These are phyloP conservation scores for Crithidia mellificae DNA, from an alignment of 208 protist genomes.

Conservation along the genomic window DNA sequence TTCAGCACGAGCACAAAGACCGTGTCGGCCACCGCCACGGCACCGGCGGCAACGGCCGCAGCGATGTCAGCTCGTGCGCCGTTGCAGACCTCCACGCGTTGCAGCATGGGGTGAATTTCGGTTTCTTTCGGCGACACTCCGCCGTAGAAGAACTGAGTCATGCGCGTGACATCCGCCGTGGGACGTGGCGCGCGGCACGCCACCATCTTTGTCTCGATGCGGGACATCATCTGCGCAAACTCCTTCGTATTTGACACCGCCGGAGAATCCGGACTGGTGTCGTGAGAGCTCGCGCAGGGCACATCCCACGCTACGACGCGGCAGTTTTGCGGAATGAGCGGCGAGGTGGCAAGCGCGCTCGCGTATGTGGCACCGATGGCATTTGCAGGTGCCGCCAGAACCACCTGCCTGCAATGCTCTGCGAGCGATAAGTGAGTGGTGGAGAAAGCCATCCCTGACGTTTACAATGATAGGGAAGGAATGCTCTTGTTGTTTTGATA, in stretches of 20 bases:
- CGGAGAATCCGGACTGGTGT: not conserved
- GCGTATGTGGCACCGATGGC: constrained; percentile 24
- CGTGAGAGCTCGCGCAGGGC: not conserved
- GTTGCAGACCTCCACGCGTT: constrained; percentile 15
- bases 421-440: constrained; percentile 13
- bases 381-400: constrained; percentile 18
- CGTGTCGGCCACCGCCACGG: constrained; percentile 8
- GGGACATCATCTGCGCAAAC: constrained; percentile 5
- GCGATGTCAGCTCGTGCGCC: not conserved
- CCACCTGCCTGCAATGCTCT: constrained; percentile 29
- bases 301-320: constrained; percentile 14
- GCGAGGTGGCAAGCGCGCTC: constrained; percentile 23
- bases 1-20: constrained; percentile 33
- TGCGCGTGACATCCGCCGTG: constrained; percentile 14
- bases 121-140: constrained; percentile 21
- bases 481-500: too few relatives aligned
- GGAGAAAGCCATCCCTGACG: not conserved
- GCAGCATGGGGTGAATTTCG: constrained; percentile 29
- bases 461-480: not conserved
- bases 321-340: constrained; percentile 25
- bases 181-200: constrained; percentile 9
- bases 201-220: constrained; percentile 6
- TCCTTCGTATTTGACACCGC: not conserved
- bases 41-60: not conserved
- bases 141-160: constrained; percentile 38